phyloP scores from a whole-genome alignment of 2,329 filamentous ascomycete genomes.

The Calycina herbarum region DNA sequence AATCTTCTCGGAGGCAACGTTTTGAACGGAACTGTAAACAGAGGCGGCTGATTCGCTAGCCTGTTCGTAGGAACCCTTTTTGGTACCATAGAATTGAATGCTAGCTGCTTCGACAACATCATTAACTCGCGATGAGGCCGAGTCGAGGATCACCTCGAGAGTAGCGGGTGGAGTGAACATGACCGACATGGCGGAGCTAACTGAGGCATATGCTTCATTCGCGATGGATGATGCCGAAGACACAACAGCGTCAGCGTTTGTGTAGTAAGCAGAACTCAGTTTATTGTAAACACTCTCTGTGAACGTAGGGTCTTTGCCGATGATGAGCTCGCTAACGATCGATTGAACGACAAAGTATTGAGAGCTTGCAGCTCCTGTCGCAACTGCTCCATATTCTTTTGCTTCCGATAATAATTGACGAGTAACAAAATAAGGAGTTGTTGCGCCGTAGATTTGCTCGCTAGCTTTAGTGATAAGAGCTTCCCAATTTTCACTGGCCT shows the following conservation, averaged over 20 bases:
- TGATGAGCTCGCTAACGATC: conserved; percentile 73
- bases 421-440: conserved; percentile 39
- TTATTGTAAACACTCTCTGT: conserved; percentile 77
- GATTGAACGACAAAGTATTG: conserved; percentile 71
- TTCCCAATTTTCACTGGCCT: conserved; percentile 44
- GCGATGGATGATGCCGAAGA: conserved; percentile 55
- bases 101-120: conserved; percentile 60
- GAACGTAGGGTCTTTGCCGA: conserved; percentile 77
- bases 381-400: conserved; percentile 60
- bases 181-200: conserved; percentile 45
- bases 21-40: conserved; percentile 51
- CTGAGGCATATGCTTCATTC: conserved; percentile 46
- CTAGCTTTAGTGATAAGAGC: conserved; percentile 37
- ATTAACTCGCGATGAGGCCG: conserved; percentile 57
- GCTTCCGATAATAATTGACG: conserved; percentile 49
- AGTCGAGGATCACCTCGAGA: conserved; percentile 56
- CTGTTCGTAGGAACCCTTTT: conserved; percentile 53
- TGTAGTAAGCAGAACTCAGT: conserved; percentile 71
- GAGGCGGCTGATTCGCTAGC: conserved; percentile 54
- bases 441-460: conserved; percentile 35
- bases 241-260: conserved; percentile 48
- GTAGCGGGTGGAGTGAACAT: conserved; percentile 58
- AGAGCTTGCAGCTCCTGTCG: conserved; percentile 57
- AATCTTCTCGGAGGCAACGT: conserved; percentile 52
- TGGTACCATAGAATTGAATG: conserved; percentile 56